phyloP scores from a whole-genome alignment of 139 green algal species.

The Klebsormidium nitens region DNA sequence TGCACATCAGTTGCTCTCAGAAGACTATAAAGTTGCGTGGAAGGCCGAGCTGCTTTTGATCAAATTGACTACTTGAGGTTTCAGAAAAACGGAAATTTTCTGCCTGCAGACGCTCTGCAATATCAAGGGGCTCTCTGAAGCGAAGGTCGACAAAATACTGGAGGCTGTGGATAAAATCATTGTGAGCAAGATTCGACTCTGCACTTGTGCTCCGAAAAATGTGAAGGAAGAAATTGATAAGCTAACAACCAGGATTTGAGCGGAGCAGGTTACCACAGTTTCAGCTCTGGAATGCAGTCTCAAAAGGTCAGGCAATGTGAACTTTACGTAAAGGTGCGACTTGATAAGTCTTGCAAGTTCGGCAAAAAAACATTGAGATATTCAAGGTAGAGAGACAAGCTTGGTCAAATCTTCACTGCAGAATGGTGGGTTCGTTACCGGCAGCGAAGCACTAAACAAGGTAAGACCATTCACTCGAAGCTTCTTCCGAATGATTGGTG shows the following conservation, averaged over 20 bases:
- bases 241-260: neutral
- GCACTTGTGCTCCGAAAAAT: too few relatives aligned
- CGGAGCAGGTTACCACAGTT: conserved; percentile 6
- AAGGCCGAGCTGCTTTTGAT: conserved; percentile 1
- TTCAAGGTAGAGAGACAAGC: too few relatives aligned
- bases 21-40: neutral
- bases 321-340: neutral
- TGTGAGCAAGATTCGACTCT: too few relatives aligned
- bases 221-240: too few relatives aligned
- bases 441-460: conserved; percentile 29
- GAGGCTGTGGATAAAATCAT: conserved; percentile 36
- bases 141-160: conserved; percentile 91
- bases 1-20: conserved; percentile 1
- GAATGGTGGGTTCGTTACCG: conserved; percentile 33
- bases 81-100: neutral
- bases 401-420: conserved; percentile 9
- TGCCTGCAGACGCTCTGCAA: conserved; percentile 50
- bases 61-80: conserved; percentile 2
- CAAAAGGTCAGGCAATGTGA: neutral
- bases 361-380: neutral
- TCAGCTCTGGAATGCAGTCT: neutral
- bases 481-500: too few relatives aligned
- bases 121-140: conserved; percentile 87
- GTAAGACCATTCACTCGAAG: conserved; percentile 10
- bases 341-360: neutral